These are phyloP conservation scores for Lentinula boryana DNA, from an alignment of 768 basidiomycete species.

Conservation along the genomic window DNA sequence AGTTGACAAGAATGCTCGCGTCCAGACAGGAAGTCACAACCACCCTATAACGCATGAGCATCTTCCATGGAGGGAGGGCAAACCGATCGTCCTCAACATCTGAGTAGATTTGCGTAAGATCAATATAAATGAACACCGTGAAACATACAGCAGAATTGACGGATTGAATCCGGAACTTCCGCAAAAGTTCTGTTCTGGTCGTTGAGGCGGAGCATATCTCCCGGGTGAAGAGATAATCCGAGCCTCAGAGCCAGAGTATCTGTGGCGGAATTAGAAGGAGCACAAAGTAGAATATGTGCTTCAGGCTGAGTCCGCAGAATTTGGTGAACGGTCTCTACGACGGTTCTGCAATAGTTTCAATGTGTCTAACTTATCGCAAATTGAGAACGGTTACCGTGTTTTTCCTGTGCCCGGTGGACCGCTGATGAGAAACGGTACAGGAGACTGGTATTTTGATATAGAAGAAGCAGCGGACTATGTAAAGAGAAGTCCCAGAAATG, in stretches of 20 bases:
- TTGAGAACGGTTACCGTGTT: constrained; percentile 29
- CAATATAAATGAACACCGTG: neutral
- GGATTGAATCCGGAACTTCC: constrained; percentile 39
- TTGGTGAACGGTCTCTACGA: constrained; percentile 43
- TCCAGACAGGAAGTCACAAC: constrained; percentile 43
- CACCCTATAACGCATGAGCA: constrained; percentile 39
- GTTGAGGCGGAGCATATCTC: constrained; percentile 43
- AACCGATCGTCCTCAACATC: constrained; percentile 42
- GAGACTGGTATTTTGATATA: constrained; percentile 35
- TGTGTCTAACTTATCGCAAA: neutral
- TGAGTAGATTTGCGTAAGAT: constrained; percentile 9
- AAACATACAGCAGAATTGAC: constrained; percentile 39
- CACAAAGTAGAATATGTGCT: constrained; percentile 42
- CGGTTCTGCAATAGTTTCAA: constrained; percentile 26
- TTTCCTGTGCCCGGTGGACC: constrained; percentile 51
- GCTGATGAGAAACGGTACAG: constrained; percentile 42
- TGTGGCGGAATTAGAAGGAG: constrained; percentile 46
- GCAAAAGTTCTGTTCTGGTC: constrained; percentile 44
- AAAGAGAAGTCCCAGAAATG: neutral
- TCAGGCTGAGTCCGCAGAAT: constrained; percentile 41
- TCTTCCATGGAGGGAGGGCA: constrained; percentile 38
- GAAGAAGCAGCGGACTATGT: constrained; percentile 36
- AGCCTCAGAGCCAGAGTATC: constrained; percentile 41
- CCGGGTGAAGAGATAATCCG: constrained; percentile 27
- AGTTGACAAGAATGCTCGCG: constrained; percentile 35